Conservation (phyloP, 139 green algal species). For the Eudorina sp. region DNA sequence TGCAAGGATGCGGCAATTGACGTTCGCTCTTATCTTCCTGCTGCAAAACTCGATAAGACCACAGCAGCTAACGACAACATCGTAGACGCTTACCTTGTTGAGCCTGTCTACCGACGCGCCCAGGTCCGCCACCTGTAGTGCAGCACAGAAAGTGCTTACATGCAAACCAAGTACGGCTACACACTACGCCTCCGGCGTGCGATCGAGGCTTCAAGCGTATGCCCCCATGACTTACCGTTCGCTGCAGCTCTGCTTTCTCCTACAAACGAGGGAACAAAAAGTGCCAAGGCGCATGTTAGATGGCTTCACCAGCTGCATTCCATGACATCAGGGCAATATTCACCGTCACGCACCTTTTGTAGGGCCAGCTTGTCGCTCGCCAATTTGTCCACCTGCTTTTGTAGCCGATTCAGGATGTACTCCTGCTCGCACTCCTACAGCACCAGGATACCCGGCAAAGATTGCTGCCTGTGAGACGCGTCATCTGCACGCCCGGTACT, state of each 20-base stretch:
- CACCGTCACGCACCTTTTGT: slow-evolving; percentile 26
- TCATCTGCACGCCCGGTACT: no score
- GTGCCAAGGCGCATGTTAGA: not conserved
- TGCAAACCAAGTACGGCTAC: not conserved
- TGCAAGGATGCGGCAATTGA: no score
- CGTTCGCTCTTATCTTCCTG: no score
- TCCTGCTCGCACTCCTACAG: slow-evolving; percentile 67
- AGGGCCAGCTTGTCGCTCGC: slow-evolving; percentile 76
- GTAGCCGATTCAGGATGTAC: slow-evolving; percentile 89
- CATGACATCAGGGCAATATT: not conserved
- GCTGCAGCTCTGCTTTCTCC: slow-evolving; percentile 80
- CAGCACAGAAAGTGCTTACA: no score
- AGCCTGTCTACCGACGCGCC: slow-evolving; percentile 69
- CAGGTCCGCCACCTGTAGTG: slow-evolving; percentile 70
- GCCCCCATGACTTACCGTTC: slow-evolving; percentile 63
- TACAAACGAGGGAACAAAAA: not conserved
- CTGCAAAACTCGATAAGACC: no score
- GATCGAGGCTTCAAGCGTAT: no score
- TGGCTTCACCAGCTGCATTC: slow-evolving; percentile 1
- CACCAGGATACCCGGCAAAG: no score
- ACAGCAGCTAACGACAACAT: not conserved
- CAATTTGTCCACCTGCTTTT: slow-evolving; percentile 79
- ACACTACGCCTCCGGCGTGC: no score
- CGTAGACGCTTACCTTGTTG: slow-evolving; percentile 48
- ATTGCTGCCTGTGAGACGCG: no score